Conservation (phyloP, 164 flowering plant genomes). For the Amborella trichopoda region DNA sequence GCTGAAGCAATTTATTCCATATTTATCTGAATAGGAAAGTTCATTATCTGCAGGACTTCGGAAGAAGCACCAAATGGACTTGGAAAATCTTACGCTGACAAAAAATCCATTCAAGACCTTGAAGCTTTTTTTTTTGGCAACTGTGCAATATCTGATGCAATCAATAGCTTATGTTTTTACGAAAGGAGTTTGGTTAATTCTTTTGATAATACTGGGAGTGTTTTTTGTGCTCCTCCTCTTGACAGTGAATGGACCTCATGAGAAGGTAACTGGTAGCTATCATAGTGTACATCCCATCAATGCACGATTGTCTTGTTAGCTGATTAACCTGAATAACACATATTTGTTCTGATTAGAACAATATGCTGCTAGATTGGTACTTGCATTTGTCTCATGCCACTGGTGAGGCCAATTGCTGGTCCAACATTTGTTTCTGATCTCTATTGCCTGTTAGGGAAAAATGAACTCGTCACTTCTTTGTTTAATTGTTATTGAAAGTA, state of each 20-base stretch:
- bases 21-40: too few relatives aligned
- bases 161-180: conserved; percentile 43
- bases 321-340: background rate
- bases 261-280: conserved; percentile 37
- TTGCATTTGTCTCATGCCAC: background rate
- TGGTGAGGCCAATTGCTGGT: background rate
- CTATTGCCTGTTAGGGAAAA: background rate
- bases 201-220: conserved; percentile 20
- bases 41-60: conserved; percentile 47
- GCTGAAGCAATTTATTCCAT: too few relatives aligned
- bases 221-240: conserved; percentile 31
- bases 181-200: conserved; percentile 60
- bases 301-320: background rate
- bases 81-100: conserved; percentile 55
- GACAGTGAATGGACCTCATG: conserved; percentile 67
- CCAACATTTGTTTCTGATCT: background rate
- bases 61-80: conserved; percentile 42
- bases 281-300: background rate
- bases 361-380: background rate
- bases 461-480: background rate
- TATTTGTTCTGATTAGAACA: background rate
- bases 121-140: conserved; percentile 48
- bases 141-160: conserved; percentile 30
- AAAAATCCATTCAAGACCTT: conserved; percentile 58
- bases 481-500: background rate